A percentile compares a stretch with the other conserved stretches of the same genome.
Conservation (phyloP, 2,329 filamentous ascomycete species). For the Parastagonospora nodorum region DNA sequence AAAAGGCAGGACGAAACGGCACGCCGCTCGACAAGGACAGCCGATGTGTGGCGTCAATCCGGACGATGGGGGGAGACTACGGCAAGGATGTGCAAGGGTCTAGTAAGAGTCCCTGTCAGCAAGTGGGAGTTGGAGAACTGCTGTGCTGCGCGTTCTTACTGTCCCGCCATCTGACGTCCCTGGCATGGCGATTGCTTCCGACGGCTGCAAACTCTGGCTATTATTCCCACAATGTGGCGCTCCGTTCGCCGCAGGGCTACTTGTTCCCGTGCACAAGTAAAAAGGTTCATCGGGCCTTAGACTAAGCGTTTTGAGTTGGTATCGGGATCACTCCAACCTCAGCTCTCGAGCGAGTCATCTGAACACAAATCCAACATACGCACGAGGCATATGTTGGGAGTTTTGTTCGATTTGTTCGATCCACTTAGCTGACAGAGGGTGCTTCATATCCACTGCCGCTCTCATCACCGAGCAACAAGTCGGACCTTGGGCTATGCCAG, state of each 20-base stretch:
- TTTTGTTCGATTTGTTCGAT: background rate
- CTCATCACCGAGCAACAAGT: too few relatives aligned
- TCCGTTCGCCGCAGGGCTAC: conserved; percentile 37
- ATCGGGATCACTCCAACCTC: conserved; percentile 8
- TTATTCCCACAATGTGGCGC: conserved; percentile 43
- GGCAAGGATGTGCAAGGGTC: conserved; percentile 45
- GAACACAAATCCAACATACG: background rate
- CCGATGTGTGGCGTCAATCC: conserved; percentile 44
- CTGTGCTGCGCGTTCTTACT: conserved; percentile 34
- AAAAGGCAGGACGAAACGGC: conserved; percentile 40
- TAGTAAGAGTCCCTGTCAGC: conserved; percentile 33
- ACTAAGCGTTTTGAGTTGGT: conserved; percentile 18
- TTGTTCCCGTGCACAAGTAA: conserved; percentile 38
- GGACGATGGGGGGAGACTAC: conserved; percentile 35
- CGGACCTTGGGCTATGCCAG: background rate
- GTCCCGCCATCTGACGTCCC: conserved; percentile 42
- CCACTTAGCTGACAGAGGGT: too few relatives aligned
- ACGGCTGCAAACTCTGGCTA: conserved; percentile 38
- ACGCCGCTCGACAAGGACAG: conserved; percentile 40
- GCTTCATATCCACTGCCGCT: too few relatives aligned
- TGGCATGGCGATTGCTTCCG: conserved; percentile 35
- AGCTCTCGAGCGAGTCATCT: background rate
- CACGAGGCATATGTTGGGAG: background rate
- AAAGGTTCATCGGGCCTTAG: conserved; percentile 23
- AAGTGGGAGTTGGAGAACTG: conserved; percentile 29